phyloP scores from a whole-genome alignment of 1,284 basidiomycete genomes.

The Cutaneotrichosporon sp. region DNA sequence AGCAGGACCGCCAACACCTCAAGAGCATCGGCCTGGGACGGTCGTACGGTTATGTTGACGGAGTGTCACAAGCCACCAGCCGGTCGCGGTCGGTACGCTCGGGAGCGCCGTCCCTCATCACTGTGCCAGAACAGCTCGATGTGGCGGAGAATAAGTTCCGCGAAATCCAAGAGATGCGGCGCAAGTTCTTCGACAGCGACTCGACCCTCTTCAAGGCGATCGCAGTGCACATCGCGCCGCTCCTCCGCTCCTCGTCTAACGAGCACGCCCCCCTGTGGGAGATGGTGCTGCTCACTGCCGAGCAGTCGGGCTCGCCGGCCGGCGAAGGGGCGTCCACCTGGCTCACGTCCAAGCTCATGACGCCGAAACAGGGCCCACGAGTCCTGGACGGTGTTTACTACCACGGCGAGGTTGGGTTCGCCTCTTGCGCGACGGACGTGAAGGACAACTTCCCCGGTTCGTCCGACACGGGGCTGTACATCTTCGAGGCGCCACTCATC shows the following conservation, averaged over 20 bases:
- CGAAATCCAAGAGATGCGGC: constrained; percentile 1
- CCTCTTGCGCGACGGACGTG: constrained; percentile 12
- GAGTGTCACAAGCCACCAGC: neutral
- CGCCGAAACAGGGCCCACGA: constrained; percentile 6
- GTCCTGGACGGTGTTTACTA: constrained; percentile 15
- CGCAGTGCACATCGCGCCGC: constrained; percentile 32
- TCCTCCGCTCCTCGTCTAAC: constrained; percentile 15
- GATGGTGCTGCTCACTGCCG: constrained; percentile 22
- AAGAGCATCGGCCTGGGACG: constrained; percentile 34
- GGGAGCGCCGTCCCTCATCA: neutral
- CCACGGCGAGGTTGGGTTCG: constrained; percentile 28
- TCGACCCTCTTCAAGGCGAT: constrained; percentile 28
- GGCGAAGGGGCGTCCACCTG: constrained; percentile 31
- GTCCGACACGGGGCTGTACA: constrained; percentile 30
- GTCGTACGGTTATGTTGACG: constrained; percentile 13
- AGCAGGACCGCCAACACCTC: constrained; percentile 25
- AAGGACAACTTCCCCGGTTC: constrained; percentile 19
- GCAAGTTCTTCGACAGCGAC: constrained; percentile 6
- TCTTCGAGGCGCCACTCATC: constrained; percentile 38
- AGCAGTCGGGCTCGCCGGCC: constrained; percentile 28
- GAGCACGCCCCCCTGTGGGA: constrained; percentile 14
- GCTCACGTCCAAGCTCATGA: constrained; percentile 39
- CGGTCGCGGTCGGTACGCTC: neutral
- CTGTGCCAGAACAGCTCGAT: neutral
- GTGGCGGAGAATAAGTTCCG: neutral